Evolutionary conservation across 176 grass and related monocot species (phyloP).

Genomic region (Pharus latifolius): DNA sequence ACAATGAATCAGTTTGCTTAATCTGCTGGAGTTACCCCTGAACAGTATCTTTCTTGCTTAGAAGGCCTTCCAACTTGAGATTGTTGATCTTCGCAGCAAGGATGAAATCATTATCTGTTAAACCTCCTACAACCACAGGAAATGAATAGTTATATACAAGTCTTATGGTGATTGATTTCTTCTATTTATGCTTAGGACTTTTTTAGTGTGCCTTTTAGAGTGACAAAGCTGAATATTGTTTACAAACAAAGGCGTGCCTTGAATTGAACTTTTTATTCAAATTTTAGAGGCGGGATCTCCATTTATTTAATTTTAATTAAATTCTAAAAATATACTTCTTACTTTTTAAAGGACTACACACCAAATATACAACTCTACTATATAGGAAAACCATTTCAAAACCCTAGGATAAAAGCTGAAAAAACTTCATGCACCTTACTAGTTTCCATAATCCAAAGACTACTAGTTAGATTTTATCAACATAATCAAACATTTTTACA

Average conservation of each 20-base stretch:
- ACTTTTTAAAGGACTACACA: neutral
- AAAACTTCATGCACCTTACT: neutral
- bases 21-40: neutral
- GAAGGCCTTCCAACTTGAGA: slow-evolving; percentile 45
- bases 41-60: slow-evolving; percentile 49
- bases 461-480: neutral
- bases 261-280: neutral
- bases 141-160: neutral
- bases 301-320: neutral
- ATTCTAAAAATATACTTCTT: neutral
- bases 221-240: neutral
- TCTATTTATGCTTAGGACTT: neutral
- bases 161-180: neutral
- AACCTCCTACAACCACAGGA: slow-evolving; percentile 49
- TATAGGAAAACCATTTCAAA: no score
- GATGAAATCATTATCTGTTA: slow-evolving; percentile 83
- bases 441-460: neutral
- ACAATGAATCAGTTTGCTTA: neutral
- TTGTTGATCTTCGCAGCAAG: slow-evolving; percentile 81
- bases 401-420: no score
- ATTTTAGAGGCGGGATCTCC: neutral
- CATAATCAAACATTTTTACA: neutral
- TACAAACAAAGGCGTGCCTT: neutral
- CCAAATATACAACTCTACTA: no score
- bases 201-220: neutral